Evolutionary conservation across 768 basidiomycete species (phyloP), one percentile per base, ranked within the genome.

Genomic region (Leucosporidium creatinivorum): DNA sequence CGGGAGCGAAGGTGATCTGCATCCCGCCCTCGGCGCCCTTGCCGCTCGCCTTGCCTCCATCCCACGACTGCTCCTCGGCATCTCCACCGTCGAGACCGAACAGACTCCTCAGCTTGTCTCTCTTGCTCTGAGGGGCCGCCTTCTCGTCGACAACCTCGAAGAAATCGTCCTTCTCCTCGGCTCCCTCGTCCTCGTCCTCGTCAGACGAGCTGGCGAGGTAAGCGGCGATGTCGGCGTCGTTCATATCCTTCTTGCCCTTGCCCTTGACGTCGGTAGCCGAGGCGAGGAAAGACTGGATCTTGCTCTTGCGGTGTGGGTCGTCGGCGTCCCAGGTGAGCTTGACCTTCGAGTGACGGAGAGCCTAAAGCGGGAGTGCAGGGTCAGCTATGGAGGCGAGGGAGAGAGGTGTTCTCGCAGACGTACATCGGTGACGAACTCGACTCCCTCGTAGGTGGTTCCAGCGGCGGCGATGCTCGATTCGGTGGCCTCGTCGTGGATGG

Each of bases 311-410:
- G 75, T 93, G 89, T 0, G 89, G 87, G 73, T 98, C 93, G 77
- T 98, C 96, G 63, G 93, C 90, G 72, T 99, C 96, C 96, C 96
- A 99, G 7, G 93, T 96, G 39, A 98, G 83, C 75, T 91, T 96
- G 67, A 98, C 94, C 81, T 92, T 96, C 19, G 96, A 99, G 77
- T 98, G 93, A 8, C 94, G 88, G 8, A 99, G 84, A 15, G 94
- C 94, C 93, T 97, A 70, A 9, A 44, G 39, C 8, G 15, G 15
- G 33, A 2, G 33, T 12, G 55, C 8, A 56, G 4, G 25, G 36
- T 21, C 18, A 26, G 44, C 49, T 48, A 17, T 21, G 18, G 31
- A n/a, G 9, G n/a, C 65, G 31, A 15, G 36, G 12, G 30, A 44
- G 33, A 54, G 13, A n/a, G n/a, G n/a, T n/a, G n/a, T n/a, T 25